Evolutionary conservation across 768 basidiomycete species (phyloP).

Genomic region (Imleria badia): DNA sequence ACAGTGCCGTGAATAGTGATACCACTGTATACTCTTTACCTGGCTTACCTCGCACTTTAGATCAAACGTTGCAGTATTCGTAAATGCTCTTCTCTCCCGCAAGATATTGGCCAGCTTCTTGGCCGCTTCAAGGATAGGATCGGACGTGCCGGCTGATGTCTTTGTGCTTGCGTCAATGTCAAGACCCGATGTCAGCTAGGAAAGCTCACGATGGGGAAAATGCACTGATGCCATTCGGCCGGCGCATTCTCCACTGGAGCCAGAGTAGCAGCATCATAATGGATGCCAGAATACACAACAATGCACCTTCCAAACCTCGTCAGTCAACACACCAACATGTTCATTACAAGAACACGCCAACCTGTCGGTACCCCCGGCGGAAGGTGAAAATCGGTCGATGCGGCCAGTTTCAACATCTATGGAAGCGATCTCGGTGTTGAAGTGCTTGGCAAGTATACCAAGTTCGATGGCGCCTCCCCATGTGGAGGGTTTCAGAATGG

Average conservation of each 20-base stretch:
- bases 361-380: constrained; percentile 35
- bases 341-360: background rate
- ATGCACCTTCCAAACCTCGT: constrained; percentile 48
- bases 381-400: constrained; percentile 70
- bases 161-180: constrained; percentile 23
- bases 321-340: background rate
- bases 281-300: constrained; percentile 93
- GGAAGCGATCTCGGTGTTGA: constrained; percentile 81
- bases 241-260: constrained; percentile 78
- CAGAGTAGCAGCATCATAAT: constrained; percentile 89
- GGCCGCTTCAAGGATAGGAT: constrained; percentile 62
- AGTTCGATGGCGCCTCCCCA: constrained; percentile 99
- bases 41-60: constrained; percentile 77
- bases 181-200: constrained; percentile 9
- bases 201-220: constrained; percentile 61
- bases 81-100: constrained; percentile 78
- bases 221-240: constrained; percentile 84
- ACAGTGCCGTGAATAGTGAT: constrained; percentile 5
- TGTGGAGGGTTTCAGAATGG: constrained; percentile 73
- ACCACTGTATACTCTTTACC: background rate
- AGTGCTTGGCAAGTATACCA: constrained; percentile 79
- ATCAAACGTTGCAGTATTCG: constrained; percentile 91
- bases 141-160: constrained; percentile 39
- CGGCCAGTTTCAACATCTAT: constrained; percentile 92
- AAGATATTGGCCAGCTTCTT: constrained; percentile 70